Evolutionary conservation across 768 basidiomycete species (phyloP), one percentile per base, ranked within the genome.

Genomic region (Rhizopogon sp.): DNA sequence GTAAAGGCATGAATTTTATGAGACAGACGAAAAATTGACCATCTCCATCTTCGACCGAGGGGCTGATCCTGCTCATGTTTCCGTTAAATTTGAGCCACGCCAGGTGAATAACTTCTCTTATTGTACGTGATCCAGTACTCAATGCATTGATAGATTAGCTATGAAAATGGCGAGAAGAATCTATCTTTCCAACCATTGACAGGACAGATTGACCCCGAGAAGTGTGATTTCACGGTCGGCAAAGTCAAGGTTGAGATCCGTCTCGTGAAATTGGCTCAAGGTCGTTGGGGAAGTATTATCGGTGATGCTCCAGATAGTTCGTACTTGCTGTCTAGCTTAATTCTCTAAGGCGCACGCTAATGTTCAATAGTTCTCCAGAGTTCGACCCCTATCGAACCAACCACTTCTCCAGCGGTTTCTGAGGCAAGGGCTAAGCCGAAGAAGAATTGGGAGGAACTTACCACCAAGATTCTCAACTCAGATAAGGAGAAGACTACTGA

Each of bases 401-500:
- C 75, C 10, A 58, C 75, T 13, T 59, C 72, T 14, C 67, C 75
- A 37, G 66, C 74, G 1, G 69, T 75, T n/a, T 60, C 70, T 8
- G 45, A 67, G 46, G 53, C 62, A 29, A 46, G 71, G 35, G 68
- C 70, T 59, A 78, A 74, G 64, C 63, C 71, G 52, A 74, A 72
- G 58, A 94, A 90, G 76, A 93, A 99, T 63, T 99, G 96, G 96
- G 94, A 96, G 53, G 81, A 79, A 6, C 80, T 95, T 60, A 88
- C 90, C 3, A 77, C 76, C 33, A 74, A 78, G 17, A 87, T 91
- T 56, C 81, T 88, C 39, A 70, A 72, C 16, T 67, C 73, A 6
- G 92, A 93, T 2, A 88, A 89, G 65, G 84, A 88, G 43, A 85
- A 79, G 64, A 73, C 80, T 3, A 71, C 78, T 4, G 79, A 87